phyloP scores from a whole-genome alignment of 2,329 filamentous ascomycete genomes.

The Neofusicoccum kwambonambiense region DNA sequence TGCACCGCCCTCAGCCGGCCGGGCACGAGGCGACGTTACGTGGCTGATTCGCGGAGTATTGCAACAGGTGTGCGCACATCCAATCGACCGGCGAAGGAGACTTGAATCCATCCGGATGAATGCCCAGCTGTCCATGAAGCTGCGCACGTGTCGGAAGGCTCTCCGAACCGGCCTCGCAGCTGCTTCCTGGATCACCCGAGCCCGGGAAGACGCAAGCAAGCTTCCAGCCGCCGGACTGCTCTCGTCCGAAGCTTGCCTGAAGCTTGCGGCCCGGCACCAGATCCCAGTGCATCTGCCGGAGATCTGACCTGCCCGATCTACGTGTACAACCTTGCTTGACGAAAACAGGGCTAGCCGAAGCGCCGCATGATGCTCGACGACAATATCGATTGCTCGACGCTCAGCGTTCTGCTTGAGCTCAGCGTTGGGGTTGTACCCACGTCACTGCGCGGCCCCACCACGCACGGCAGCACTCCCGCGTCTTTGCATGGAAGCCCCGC shows the following conservation, averaged over 20 bases:
- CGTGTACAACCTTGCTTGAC: neutral
- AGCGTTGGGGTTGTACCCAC: neutral
- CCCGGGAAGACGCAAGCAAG: neutral
- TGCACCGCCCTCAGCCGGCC: neutral
- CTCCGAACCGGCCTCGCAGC: neutral
- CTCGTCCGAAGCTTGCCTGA: neutral
- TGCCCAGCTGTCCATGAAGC: too few relatives aligned
- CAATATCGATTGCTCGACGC: neutral
- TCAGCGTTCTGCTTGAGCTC: neutral
- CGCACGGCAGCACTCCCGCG: neutral
- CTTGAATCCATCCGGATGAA: too few relatives aligned
- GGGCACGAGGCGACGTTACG: too few relatives aligned
- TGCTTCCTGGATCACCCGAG: neutral
- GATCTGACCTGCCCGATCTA: neutral
- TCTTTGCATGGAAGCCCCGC: neutral
- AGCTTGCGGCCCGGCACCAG: neutral
- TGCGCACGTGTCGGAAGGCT: neutral
- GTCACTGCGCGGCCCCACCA: neutral
- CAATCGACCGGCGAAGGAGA: too few relatives aligned
- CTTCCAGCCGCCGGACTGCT: neutral
- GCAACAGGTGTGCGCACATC: too few relatives aligned
- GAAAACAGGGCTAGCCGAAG: neutral
- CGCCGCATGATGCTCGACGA: neutral
- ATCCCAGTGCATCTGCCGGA: conserved; percentile 8
- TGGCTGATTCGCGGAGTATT: too few relatives aligned